Conservation (phyloP, 169 alveolate genomes). For the Plasmodium sp. region DNA sequence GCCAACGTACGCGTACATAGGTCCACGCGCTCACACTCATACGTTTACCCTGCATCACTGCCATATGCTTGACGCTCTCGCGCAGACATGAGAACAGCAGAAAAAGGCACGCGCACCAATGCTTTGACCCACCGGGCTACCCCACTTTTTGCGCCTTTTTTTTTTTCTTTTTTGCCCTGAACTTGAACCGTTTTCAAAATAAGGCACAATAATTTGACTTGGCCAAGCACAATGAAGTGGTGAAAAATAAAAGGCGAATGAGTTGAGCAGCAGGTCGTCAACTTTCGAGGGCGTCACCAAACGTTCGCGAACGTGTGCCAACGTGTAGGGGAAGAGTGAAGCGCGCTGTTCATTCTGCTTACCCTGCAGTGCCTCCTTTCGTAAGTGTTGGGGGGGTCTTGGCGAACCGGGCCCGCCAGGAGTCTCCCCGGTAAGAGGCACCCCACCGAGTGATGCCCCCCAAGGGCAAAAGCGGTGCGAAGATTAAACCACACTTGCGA, state of each 20-base stretch:
- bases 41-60: neutral
- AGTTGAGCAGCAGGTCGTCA: neutral
- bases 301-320: neutral
- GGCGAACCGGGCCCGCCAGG: neutral
- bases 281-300: neutral
- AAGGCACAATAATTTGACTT: neutral
- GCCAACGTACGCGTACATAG: neutral
- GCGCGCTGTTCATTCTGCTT: neutral
- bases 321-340: neutral
- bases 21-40: neutral
- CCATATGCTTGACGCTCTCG: neutral
- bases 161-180: neutral
- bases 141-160: neutral
- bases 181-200: neutral
- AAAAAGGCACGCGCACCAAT: neutral
- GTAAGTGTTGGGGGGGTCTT: neutral
- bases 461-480: neutral
- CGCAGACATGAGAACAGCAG: neutral
- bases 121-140: neutral
- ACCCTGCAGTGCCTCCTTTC: neutral
- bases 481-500: neutral
- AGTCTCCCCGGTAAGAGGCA: neutral
- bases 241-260: neutral
- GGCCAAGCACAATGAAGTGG: neutral
- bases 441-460: neutral